phyloP scores from a whole-genome alignment of 2,329 filamentous ascomycete species.

The Claviceps monticola region DNA sequence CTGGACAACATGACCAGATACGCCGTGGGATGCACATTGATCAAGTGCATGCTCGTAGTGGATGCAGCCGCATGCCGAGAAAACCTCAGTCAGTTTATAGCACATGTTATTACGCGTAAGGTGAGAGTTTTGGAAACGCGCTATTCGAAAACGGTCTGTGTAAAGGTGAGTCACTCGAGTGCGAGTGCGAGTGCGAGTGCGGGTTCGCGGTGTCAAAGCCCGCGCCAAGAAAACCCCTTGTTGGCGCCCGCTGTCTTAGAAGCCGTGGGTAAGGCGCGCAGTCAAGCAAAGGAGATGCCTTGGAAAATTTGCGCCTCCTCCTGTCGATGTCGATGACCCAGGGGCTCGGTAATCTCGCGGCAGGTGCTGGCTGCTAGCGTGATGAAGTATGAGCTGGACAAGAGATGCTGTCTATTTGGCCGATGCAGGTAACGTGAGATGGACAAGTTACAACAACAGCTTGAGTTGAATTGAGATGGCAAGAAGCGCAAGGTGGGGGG shows the following conservation, averaged over 20 bases:
- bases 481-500: background rate
- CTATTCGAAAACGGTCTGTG: background rate
- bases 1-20: constrained; percentile 56
- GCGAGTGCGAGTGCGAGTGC: background rate
- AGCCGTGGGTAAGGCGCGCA: background rate
- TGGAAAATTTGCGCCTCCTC: background rate
- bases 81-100: constrained; percentile 73
- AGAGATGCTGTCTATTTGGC: background rate
- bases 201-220: background rate
- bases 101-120: constrained; percentile 47
- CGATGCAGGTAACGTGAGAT: background rate
- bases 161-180: background rate
- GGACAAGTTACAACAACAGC: background rate
- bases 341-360: no score
- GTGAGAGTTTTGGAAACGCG: constrained; percentile 2
- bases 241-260: no score
- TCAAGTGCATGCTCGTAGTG: constrained; percentile 83
- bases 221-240: background rate
- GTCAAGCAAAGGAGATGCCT: background rate
- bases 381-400: background rate
- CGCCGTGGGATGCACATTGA: constrained; percentile 62
- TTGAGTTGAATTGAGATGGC: background rate
- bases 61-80: constrained; percentile 73
- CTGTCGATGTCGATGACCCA: background rate
- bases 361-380: background rate